Evolutionary conservation across 176 grass and related monocot genomes (phyloP), one percentile per base, ranked within the genome.

Genomic region (Carex parvula): DNA sequence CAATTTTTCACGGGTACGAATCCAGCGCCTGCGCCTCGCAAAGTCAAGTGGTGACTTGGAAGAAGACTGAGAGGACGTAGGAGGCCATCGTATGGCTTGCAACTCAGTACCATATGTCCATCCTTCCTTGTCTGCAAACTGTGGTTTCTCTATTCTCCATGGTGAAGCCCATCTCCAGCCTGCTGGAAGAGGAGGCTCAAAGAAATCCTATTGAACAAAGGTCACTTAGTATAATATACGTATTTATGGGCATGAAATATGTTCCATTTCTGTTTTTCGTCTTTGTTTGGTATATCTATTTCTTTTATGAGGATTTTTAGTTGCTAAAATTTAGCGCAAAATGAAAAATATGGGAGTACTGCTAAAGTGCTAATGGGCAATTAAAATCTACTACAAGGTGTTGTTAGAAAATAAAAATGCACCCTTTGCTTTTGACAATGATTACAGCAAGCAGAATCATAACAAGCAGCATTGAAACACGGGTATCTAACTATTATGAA

Each of bases 81-180:
- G 92, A 81, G 92, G 92, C 92, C 95, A 98, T 67, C 85, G 87
- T 22, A 95, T 80, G 83, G 89, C 88, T 84, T 86, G 89, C 71
- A 98, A 95, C 83, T 89, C 89, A 74, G 84, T 72, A 89, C 82
- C 86, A 91, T 98, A 98, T 82, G 92, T 84, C 92, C 92, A 98
- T 84, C 95, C 95, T 83, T 98, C 95, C 90, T 69, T 70, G 75
- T 98, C 95, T n/a, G 89, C 86, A 41, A 75, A 98, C 85, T 81
- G 87, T 52, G 88, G 89, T 84, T 89, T 95, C 59, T 98, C 92
- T 64, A 98, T 98, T 95, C 94, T 93, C 95, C 95, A 98, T 20
- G 88, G 87, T 63, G 95, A 98, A 8, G 84, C 84, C 92, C 95
- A 95, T 86, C 70, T 92, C 95, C 95, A 98, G 67, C 93, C 91